Evolutionary conservation across 2,329 filamentous ascomycete genomes (phyloP).

Genomic region (Gnomoniopsis sp.): DNA sequence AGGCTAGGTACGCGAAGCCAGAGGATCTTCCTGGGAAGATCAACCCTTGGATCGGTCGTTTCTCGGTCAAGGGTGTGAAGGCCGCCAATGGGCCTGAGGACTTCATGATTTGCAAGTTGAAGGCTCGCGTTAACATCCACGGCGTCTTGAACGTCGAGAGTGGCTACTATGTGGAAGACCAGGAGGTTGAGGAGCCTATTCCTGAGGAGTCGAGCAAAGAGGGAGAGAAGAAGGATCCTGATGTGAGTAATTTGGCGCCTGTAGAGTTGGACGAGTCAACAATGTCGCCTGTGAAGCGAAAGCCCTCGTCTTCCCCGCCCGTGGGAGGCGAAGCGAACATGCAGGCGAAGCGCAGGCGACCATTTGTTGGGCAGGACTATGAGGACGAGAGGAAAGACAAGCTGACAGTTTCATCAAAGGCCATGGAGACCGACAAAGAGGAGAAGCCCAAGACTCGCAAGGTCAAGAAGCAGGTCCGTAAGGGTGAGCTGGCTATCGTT

Average conservation of each 20-base stretch:
- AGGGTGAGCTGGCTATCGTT: constrained; percentile 88
- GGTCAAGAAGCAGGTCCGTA: constrained; percentile 99
- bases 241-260: constrained; percentile 57
- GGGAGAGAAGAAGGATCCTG: constrained; percentile 62
- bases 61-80: constrained; percentile 97
- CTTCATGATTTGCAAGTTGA: constrained; percentile 99
- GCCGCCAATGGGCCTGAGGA: constrained; percentile 81
- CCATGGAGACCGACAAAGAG: constrained; percentile 80
- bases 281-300: constrained; percentile 7
- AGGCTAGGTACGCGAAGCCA: constrained; percentile 88
- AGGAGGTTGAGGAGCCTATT: constrained; percentile 92
- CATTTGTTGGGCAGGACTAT: background rate
- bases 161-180: constrained; percentile 96
- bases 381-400: constrained; percentile 5
- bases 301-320: constrained; percentile 8
- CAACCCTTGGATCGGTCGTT: constrained; percentile 93
- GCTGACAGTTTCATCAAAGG: constrained; percentile 41
- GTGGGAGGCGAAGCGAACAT: background rate
- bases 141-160: constrained; percentile 95
- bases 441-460: constrained; percentile 80
- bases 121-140: constrained; percentile 94
- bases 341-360: constrained; percentile 13
- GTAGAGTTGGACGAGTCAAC: background rate
- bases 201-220: constrained; percentile 61
- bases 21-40: constrained; percentile 84